These are phyloP conservation scores for Fusarium miscanthi DNA, from an alignment of 2,329 filamentous ascomycete genomes.

Conservation along the genomic window DNA sequence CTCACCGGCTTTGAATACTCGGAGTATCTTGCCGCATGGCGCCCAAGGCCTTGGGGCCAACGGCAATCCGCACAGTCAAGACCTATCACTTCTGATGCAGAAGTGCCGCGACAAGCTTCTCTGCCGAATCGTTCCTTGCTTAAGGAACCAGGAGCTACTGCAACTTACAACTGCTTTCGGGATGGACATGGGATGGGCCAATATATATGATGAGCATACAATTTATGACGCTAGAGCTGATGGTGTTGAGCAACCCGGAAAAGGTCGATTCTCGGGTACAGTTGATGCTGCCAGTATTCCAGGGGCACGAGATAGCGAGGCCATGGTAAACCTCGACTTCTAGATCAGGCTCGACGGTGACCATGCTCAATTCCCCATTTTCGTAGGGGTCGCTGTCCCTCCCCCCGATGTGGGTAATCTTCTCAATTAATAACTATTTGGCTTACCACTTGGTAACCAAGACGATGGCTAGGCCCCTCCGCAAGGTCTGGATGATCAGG, in stretches of 20 bases:
- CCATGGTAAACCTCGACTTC: not conserved
- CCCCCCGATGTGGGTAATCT: not conserved
- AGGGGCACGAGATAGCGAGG: not conserved
- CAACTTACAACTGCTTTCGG: constrained; percentile 49
- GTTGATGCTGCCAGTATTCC: constrained; percentile 34
- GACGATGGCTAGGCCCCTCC: not conserved
- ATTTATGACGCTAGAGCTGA: constrained; percentile 51
- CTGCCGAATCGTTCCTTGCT: constrained; percentile 48
- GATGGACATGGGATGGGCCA: constrained; percentile 53
- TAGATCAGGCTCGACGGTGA: not conserved
- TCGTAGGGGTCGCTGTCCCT: not conserved
- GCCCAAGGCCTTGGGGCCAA: constrained; percentile 39
- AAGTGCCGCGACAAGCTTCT: constrained; percentile 51
- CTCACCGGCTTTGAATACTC: constrained; percentile 50
- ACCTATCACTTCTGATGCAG: constrained; percentile 50
- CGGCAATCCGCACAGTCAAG: constrained; percentile 38
- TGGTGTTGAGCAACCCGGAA: constrained; percentile 51
- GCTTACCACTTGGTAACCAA: not conserved
- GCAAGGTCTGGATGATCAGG: not conserved
- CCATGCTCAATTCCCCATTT: not conserved
- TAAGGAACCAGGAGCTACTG: constrained; percentile 46
- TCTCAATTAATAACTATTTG: not conserved
- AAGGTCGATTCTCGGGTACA: constrained; percentile 55
- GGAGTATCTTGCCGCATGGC: constrained; percentile 47
- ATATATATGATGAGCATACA: constrained; percentile 47